phyloP scores from a whole-genome alignment of 345 rosid species.

The Toxicodendron radicans region DNA sequence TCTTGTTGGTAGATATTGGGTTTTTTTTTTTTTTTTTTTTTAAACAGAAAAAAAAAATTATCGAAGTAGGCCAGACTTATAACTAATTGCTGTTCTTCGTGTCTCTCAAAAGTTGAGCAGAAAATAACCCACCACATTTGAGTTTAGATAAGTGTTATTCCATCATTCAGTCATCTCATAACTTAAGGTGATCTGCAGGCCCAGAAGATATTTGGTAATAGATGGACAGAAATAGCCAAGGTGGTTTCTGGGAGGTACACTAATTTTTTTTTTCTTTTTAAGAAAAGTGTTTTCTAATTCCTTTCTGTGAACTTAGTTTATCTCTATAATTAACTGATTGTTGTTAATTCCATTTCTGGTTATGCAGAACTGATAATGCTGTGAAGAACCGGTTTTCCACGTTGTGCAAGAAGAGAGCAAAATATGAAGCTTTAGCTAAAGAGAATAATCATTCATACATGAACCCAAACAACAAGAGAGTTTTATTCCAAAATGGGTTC shows the following conservation, averaged over 20 bases:
- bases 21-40: conserved; percentile 15
- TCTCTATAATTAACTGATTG: neutral
- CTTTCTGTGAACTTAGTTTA: too few species aligned
- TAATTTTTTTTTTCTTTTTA: neutral
- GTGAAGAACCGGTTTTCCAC: conserved; percentile 98
- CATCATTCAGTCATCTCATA: conserved; percentile 21
- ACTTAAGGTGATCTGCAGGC: conserved; percentile 56
- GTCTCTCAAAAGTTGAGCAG: conserved; percentile 24
- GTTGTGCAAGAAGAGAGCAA: conserved; percentile 95
- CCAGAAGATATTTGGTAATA: conserved; percentile 86
- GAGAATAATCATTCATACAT: conserved; percentile 56
- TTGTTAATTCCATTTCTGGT: conserved; percentile 10
- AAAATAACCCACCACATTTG: conserved; percentile 11
- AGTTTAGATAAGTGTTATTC: conserved; percentile 15
- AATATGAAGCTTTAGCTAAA: conserved; percentile 82
- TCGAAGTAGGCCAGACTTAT: conserved; percentile 29
- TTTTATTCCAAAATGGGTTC: conserved; percentile 44
- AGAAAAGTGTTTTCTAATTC: neutral
- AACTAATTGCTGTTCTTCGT: conserved; percentile 19
- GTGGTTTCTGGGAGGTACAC: conserved; percentile 97
- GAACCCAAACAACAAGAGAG: conserved; percentile 73
- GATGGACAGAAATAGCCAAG: conserved; percentile 99
- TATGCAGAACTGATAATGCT: conserved; percentile 92
- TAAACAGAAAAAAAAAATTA: conserved; percentile 13
- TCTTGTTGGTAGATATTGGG: conserved; percentile 14